phyloP scores from a whole-genome alignment of 139 green algal genomes.

The Ettlia oleoabundans region DNA sequence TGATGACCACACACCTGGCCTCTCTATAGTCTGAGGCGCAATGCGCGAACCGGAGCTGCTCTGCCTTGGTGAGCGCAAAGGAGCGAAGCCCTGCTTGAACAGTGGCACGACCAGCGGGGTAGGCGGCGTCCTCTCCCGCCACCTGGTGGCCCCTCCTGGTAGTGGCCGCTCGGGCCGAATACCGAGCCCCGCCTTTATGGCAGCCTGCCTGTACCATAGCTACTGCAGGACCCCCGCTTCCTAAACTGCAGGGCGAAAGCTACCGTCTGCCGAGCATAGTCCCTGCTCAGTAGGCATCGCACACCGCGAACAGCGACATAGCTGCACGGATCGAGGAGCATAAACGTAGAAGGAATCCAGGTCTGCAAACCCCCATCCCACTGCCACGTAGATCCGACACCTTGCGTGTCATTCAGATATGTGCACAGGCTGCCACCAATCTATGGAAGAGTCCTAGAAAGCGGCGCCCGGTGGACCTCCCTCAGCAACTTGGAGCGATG shows the following conservation, averaged over 20 bases:
- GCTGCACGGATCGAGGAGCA: too few species aligned
- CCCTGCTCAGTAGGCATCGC: too few species aligned
- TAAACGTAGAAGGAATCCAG: too few species aligned
- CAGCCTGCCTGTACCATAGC: slow-evolving; percentile 36
- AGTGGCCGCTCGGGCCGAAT: slow-evolving; percentile 8
- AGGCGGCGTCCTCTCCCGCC: slow-evolving; percentile 19
- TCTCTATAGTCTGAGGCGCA: slow-evolving; percentile 51
- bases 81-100: slow-evolving; percentile 59
- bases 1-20: slow-evolving; percentile 45
- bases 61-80: slow-evolving; percentile 53
- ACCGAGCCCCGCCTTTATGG: background rate
- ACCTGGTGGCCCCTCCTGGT: background rate
- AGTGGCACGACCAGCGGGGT: slow-evolving; percentile 45
- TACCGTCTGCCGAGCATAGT: too few species aligned
- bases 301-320: too few species aligned
- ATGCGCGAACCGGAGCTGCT: slow-evolving; percentile 54
- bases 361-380: too few species aligned
- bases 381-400: too few species aligned
- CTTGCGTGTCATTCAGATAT: too few species aligned
- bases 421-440: slow-evolving; percentile 5
- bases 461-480: background rate
- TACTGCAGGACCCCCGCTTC: background rate
- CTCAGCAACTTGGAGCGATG: background rate
- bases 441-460: too few species aligned
- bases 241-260: too few species aligned